Base-by-base conservation (phyloP, 441 rosid species). In the Euphorbia celastroides region DNA sequence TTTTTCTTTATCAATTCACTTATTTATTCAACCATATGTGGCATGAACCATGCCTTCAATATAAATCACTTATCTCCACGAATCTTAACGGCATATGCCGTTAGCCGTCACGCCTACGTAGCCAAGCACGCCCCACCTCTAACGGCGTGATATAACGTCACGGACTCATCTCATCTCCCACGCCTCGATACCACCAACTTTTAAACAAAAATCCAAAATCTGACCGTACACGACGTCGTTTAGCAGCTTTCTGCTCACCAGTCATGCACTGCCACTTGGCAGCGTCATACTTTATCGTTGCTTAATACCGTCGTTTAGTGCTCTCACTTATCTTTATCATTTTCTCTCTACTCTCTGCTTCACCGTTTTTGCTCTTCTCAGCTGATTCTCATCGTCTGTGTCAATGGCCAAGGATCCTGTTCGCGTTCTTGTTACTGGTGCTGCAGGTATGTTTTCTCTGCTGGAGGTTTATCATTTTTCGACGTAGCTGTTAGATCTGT, bases 381-480 rank as follows among this genome's bases (percentile, higher is more conserved):
- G 48, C 58, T 31, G 10, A 30, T 27, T 16, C 48, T 65, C 71
- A 52, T 56, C 28, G 68, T 79, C 77, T 68, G 51, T 61, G 44
- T 54, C 75, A 71, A 87, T 90, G 97, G 97, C 88, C 41, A 88
- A 83, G 78, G 93, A 85, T 36, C 98, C 94, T 36, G 92, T 80
- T 70, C 92, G 92, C 82, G 86, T 93, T 68, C 97, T 88, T 59
- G 96, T 92, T 75, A 90, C 97, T 23, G 97, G 90, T 20, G 98
- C 96, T 73, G 98, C 96, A 72, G 97, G 96, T 90, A 82, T 52
- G 19, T 51, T 52, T n/a, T 14, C 10, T 10, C 30, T 57, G n/a
- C 2, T 10, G 19, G 7, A 14, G 28, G 11, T 16, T 7, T 0
- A 17, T 46, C 14, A 58, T 34, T 56, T 20, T 11, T 20, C 4